Evolutionary conservation across 2,329 filamentous ascomycete genomes (phyloP), one percentile per base, ranked within the genome.

Genomic region (Colletotrichum salicis): DNA sequence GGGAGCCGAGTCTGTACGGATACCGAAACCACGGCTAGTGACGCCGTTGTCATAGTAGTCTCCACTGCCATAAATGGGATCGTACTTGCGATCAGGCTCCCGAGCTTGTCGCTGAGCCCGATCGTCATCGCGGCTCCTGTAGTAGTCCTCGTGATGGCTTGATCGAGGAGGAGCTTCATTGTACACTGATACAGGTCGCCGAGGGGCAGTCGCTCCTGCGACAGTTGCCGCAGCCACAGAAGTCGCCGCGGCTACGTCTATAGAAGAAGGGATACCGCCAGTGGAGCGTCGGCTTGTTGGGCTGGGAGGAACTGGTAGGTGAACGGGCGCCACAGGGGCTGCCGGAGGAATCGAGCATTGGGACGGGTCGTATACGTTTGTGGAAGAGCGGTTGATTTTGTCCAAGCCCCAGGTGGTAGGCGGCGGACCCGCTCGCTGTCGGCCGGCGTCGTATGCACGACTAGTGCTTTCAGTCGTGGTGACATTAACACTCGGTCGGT

Each of bases 331-430:
- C 78, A 22, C 64, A 52, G 71, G 74, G 10, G 71, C 84, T 31
- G 81, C 76, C 8, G 86, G 84, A 0, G 84, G 83, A 15, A 87
- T 80, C 19, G 87, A 84, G 77, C 86, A 82, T 62, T 86, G 84
- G 52, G 86, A 81, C 33, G 84, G 79, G 29, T 88, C 86, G 73
- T 89, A 89, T 7, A 82, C 58, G 6, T 80, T 78, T 2, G 81
- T 77, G 3, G 77, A 78, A 19, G 76, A 77, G 69, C 87, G 84
- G 75, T 88, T 88, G 74, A 93, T 88, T 80, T 90, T 93, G 76
- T 94, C 92, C 74, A 94, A 90, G 0, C 91, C 92, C 75, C 92
- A 86, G 3, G 90, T 93, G 5, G 91, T 89, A 5, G 91, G 91
- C 11, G 93, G 93, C 2, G 92, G 92, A 0, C 87, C 86, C 37